Percentiles rank a stretch among this genome's conserved stretches.
phyloP scores from a whole-genome alignment of 345 rosid genomes.

The Psidium guajava region DNA sequence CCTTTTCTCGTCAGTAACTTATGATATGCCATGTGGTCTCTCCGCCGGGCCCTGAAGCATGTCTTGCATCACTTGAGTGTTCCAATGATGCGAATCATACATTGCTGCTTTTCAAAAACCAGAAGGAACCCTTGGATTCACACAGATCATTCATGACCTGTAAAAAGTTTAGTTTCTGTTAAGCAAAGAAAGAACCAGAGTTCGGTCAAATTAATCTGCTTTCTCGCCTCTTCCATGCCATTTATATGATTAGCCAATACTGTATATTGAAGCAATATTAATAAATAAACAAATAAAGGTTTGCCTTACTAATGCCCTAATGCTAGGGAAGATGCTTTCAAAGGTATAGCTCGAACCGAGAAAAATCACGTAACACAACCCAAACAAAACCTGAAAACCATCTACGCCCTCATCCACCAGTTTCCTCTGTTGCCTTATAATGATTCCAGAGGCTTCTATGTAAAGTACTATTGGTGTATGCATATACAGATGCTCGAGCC shows the following conservation, averaged over 20 bases:
- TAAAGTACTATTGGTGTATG: neutral
- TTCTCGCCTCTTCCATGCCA: neutral
- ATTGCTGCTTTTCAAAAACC: slow-evolving; percentile 44
- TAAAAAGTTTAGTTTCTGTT: neutral
- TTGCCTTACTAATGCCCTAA: neutral
- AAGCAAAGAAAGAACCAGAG: neutral
- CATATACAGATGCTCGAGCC: neutral
- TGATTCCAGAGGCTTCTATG: neutral
- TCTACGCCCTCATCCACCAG: neutral
- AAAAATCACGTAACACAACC: neutral
- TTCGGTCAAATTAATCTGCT: neutral
- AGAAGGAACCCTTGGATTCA: slow-evolving; percentile 39
- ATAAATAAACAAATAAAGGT: neutral
- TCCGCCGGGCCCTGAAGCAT: neutral
- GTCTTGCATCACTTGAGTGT: neutral
- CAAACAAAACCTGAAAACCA: neutral
- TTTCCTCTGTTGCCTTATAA: neutral
- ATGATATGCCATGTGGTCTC: neutral
- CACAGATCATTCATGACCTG: slow-evolving; percentile 63
- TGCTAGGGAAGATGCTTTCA: neutral
- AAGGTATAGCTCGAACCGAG: neutral
- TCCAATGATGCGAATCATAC: neutral
- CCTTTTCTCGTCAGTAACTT: neutral
- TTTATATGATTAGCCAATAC: neutral
- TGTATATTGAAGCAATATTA: neutral